Percentiles rank a stretch among this genome's conserved stretches.
These are phyloP conservation scores for Candida caryicola DNA, from an alignment of 805 yeast species.

Conservation along the genomic window DNA sequence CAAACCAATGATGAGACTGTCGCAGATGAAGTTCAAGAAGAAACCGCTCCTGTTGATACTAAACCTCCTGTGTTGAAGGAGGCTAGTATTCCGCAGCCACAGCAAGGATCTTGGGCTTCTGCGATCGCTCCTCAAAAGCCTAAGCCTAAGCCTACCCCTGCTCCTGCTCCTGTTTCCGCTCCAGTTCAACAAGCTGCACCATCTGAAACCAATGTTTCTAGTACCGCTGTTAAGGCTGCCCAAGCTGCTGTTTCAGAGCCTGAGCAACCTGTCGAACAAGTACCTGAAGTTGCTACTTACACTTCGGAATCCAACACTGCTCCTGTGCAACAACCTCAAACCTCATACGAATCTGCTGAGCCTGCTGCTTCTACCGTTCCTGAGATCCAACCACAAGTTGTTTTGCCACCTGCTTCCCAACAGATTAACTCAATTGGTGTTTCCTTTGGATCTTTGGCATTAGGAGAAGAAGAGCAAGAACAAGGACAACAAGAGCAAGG, in stretches of 20 bases:
- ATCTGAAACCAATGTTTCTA: neutral
- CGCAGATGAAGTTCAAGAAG: conserved; percentile 6
- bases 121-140: conserved; percentile 50
- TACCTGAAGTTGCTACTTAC: neutral
- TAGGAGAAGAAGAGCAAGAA: conserved; percentile 42
- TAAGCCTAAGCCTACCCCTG: conserved; percentile 32
- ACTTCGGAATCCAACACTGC: conserved; percentile 7
- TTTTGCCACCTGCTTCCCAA: conserved; percentile 52
- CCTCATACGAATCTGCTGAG: conserved; percentile 6
- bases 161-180: conserved; percentile 7
- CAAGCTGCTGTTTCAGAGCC: conserved; percentile 6
- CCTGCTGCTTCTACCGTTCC: conserved; percentile 10
- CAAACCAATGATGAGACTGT: conserved; percentile 9
- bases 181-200: conserved; percentile 5
- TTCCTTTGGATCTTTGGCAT: conserved; percentile 59
- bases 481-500: conserved; percentile 14
- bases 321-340: conserved; percentile 15
- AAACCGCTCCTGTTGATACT: conserved; percentile 5
- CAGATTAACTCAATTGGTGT: conserved; percentile 52
- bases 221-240: neutral
- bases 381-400: conserved; percentile 33
- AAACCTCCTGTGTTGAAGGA: conserved; percentile 23
- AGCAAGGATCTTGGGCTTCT: conserved; percentile 65
- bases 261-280: conserved; percentile 5
- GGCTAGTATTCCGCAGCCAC: conserved; percentile 48